Evolutionary conservation across 2,329 filamentous ascomycete species (phyloP), one percentile per base, ranked within the genome.

Genomic region (Diplocarpon rosae): DNA sequence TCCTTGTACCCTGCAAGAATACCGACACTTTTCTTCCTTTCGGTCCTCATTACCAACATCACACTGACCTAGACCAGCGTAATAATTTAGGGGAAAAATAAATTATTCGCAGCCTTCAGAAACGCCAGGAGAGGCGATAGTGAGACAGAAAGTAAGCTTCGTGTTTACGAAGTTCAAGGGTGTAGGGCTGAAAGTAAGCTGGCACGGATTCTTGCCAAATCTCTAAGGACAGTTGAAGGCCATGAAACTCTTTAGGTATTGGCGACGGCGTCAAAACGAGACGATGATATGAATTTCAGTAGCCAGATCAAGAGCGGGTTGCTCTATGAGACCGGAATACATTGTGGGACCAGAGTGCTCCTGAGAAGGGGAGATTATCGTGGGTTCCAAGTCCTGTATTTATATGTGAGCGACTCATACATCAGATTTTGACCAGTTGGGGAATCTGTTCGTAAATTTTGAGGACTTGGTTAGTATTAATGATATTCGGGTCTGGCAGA

Each of bases 261-360:
- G 65, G 61, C 31, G 58, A 61, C 11, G 66, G 65, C 32, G 55
- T 65, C 3, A 66, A 67, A 14, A 69, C 66, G 27, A 69, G 58
- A 13, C 65, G 65, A 43, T 67, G 64, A 45, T 69, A 68, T 32
- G 69, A 62, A 43, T 59, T 60, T 67, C 68, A n/a, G 66, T 67
- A 20, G 63, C 58, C 7, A 66, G 55, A 48, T 69, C 66, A 41
- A 69, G 66, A 27, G 56, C 57, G 8, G 66, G 58, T 51, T 69
- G 66, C 2, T 63, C 63, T 37, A 63, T 65, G 37, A 69, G 53
- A 35, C 64, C 62, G 0, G 65, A 63, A 53, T 69, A 69, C n/a
- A 66, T 48, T 13, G 66, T 69, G 24, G 65, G 62, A 7, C 62
- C 62, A 10, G 60, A 48, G 5, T 62, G 57, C 46, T 68, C 65